A percentile compares a stretch with the other conserved stretches of the same genome.
phyloP scores from a whole-genome alignment of 768 basidiomycete genomes.

The Exidia glandulosa region DNA sequence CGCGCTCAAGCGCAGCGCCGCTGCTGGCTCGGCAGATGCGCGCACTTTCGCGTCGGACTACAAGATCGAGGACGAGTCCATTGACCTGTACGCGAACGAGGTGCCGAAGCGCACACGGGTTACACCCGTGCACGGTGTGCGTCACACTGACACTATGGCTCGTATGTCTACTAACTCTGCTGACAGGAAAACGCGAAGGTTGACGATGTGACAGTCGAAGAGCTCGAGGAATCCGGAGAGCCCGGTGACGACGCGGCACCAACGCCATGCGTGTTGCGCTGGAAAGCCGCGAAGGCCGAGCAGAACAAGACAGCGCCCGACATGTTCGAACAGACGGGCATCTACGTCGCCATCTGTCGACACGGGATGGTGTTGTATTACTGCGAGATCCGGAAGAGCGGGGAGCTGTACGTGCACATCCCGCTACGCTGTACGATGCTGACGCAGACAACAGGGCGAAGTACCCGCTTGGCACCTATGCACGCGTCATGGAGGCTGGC shows the following conservation, averaged over 20 bases:
- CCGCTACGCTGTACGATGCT: no score
- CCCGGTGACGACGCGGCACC: background rate
- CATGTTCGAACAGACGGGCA: slow-evolving; percentile 3
- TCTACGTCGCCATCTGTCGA: slow-evolving; percentile 3
- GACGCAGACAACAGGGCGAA: no score
- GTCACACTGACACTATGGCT: background rate
- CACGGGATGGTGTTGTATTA: slow-evolving; percentile 2
- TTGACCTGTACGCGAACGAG: background rate
- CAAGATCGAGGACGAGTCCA: background rate
- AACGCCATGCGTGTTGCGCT: slow-evolving; percentile 5
- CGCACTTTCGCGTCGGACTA: background rate
- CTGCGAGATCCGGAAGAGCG: slow-evolving; percentile 6
- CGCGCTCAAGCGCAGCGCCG: slow-evolving; percentile 4
- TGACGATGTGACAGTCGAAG: background rate
- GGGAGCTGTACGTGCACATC: slow-evolving; percentile 5
- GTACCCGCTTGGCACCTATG: no score
- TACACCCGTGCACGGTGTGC: background rate
- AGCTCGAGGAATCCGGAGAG: background rate
- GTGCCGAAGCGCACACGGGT: background rate
- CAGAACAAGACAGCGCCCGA: slow-evolving; percentile 1
- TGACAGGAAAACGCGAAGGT: background rate
- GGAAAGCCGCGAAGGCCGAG: slow-evolving; percentile 15
- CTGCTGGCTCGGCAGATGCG: background rate
- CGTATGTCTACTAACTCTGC: background rate
- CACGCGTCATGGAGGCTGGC: no score